Conservation (phyloP, 345 rosid species). For the Linum tenue region DNA sequence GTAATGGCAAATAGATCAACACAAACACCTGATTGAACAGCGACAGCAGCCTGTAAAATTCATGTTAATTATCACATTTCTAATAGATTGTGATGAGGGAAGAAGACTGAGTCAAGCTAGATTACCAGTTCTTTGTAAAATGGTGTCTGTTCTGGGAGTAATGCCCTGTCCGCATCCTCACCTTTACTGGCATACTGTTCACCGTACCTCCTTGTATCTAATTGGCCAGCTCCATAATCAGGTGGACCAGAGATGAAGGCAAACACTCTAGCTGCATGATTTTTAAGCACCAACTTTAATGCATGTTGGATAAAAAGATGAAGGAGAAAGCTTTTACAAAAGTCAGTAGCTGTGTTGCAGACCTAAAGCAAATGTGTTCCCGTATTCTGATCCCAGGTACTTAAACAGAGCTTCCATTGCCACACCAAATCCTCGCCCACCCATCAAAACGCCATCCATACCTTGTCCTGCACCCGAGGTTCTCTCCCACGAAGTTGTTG, state of each 20-base stretch:
- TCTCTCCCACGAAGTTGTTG: constrained; percentile 96
- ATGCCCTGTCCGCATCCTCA: constrained; percentile 97
- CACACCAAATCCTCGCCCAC: constrained; percentile 93
- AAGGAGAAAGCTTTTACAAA: constrained; percentile 2
- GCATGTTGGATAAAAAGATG: constrained; percentile 1
- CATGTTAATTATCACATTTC: constrained; percentile 28
- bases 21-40: constrained; percentile 97
- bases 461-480: constrained; percentile 68
- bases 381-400: constrained; percentile 92
- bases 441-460: constrained; percentile 79
- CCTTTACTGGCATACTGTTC: constrained; percentile 99
- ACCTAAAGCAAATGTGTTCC: constrained; percentile 95
- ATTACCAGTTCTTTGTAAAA: constrained; percentile 91
- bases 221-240: constrained; percentile 96
- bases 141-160: constrained; percentile 97
- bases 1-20: constrained; percentile 93
- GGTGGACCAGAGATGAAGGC: constrained; percentile 97
- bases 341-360: constrained; percentile 17
- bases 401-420: constrained; percentile 94
- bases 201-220: constrained; percentile 94
- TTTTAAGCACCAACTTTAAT: constrained; percentile 15
- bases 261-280: constrained; percentile 83
- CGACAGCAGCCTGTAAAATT: constrained; percentile 76
- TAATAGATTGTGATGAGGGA: not conserved
- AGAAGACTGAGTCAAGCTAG: constrained; percentile 14